These are phyloP conservation scores for Xylaria arbuscula DNA, from an alignment of 2,329 filamentous ascomycete species.

Conservation along the genomic window DNA sequence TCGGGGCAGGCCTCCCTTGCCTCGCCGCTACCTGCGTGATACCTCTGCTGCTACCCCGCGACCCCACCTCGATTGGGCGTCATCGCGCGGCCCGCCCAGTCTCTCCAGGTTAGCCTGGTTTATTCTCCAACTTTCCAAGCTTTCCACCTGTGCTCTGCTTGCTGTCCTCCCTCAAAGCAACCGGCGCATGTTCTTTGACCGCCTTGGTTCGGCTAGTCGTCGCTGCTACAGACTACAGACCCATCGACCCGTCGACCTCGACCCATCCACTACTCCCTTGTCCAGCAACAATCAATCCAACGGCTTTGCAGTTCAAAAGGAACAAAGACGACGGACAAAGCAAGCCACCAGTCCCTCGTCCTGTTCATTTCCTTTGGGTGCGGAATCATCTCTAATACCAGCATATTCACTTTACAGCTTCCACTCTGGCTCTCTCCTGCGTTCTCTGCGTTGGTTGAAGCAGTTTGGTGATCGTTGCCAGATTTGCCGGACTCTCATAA, in stretches of 20 bases:
- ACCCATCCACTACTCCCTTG: conserved; percentile 3
- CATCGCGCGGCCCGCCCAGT: conserved; percentile 20
- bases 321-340: conserved; percentile 14
- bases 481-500: conserved; percentile 7
- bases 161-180: background rate
- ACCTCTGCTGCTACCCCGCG: conserved; percentile 34
- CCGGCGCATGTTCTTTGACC: conserved; percentile 30
- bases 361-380: background rate
- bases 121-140: conserved; percentile 37
- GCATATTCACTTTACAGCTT: background rate
- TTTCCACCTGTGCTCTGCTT: conserved; percentile 3
- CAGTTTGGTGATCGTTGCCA: background rate
- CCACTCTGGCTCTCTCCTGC: background rate
- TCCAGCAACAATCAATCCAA: conserved; percentile 11
- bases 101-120: conserved; percentile 7
- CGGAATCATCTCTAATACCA: background rate
- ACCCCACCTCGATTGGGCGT: conserved; percentile 41
- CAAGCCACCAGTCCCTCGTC: background rate
- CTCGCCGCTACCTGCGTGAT: background rate
- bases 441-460: background rate
- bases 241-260: conserved; percentile 7
- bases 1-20: background rate
- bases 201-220: conserved; percentile 24
- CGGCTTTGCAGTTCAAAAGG: conserved; percentile 1
- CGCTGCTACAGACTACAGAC: conserved; percentile 4